Conservation (phyloP, 1,284 basidiomycete species). For the Ganoderma meredithae region DNA sequence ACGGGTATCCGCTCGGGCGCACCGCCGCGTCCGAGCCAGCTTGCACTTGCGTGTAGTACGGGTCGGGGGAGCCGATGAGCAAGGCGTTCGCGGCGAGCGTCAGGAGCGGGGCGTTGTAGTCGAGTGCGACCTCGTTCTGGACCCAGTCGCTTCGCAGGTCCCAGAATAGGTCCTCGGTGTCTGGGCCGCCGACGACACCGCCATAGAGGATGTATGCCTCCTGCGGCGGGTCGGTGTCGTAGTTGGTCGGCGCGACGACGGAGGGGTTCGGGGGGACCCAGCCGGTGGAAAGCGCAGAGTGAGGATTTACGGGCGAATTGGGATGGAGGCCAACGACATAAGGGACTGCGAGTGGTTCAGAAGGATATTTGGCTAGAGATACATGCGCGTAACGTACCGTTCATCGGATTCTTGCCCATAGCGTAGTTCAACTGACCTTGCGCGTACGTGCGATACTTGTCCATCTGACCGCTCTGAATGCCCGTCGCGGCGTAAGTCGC, state of each 20-base stretch:
- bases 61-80: slow-evolving; percentile 73
- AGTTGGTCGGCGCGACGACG: slow-evolving; percentile 43
- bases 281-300: slow-evolving; percentile 87
- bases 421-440: slow-evolving; percentile 82
- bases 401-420: slow-evolving; percentile 90
- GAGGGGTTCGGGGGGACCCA: slow-evolving; percentile 63
- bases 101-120: slow-evolving; percentile 88
- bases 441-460: slow-evolving; percentile 73
- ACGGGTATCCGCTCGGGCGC: slow-evolving; percentile 73
- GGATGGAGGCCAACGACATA: slow-evolving; percentile 89
- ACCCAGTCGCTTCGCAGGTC: slow-evolving; percentile 87
- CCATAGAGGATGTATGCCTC: slow-evolving; percentile 87
- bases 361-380: neutral
- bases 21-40: slow-evolving; percentile 71
- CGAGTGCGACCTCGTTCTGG: slow-evolving; percentile 80
- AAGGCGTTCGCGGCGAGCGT: slow-evolving; percentile 81
- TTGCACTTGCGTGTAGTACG: slow-evolving; percentile 77
- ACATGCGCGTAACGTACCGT: slow-evolving; percentile 47
- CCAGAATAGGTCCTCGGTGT: slow-evolving; percentile 78
- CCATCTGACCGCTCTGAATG: slow-evolving; percentile 57
- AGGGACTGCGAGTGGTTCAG: slow-evolving; percentile 52
- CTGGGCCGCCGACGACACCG: slow-evolving; percentile 88
- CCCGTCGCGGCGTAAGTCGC: slow-evolving; percentile 69
- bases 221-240: slow-evolving; percentile 76
- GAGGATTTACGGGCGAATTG: slow-evolving; percentile 89